phyloP scores from a whole-genome alignment of 305 asterid species.

The Caryopteris hybrid region DNA sequence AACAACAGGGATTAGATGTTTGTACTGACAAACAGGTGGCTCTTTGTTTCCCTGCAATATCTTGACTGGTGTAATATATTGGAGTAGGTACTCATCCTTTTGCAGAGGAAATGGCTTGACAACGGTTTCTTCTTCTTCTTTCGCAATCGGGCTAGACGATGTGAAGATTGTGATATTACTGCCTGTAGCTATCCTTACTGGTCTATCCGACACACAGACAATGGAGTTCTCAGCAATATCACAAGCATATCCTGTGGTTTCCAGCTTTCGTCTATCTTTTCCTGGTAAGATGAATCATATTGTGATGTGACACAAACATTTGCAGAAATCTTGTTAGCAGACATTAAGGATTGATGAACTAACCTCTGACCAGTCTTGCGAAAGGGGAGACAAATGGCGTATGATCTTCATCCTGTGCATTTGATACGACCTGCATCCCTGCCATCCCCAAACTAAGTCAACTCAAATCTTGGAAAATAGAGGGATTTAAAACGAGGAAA shows the following conservation, averaged over 20 bases:
- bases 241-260: constrained; percentile 41
- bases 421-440: constrained; percentile 14
- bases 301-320: too few species aligned
- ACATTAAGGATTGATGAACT: neutral
- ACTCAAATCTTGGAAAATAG: neutral
- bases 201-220: constrained; percentile 34
- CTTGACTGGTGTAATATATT: constrained; percentile 28
- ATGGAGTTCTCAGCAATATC: constrained; percentile 37
- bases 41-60: constrained; percentile 3
- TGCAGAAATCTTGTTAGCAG: neutral
- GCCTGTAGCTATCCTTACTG: constrained; percentile 35
- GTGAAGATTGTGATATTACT: constrained; percentile 25
- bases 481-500: neutral
- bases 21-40: constrained; percentile 33
- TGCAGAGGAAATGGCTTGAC: constrained; percentile 50
- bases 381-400: constrained; percentile 16
- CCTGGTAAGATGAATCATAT: constrained; percentile 29
- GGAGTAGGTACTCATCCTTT: constrained; percentile 30
- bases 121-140: constrained; percentile 15
- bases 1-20: constrained; percentile 36
- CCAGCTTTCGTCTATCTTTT: constrained; percentile 30
- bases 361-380: constrained; percentile 41
- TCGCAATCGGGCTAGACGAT: constrained; percentile 8
- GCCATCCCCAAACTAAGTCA: neutral
- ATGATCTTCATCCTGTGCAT: constrained; percentile 6